Base-by-base conservation (phyloP, 768 basidiomycete species). In the Coprinopsis strossmayeri region DNA sequence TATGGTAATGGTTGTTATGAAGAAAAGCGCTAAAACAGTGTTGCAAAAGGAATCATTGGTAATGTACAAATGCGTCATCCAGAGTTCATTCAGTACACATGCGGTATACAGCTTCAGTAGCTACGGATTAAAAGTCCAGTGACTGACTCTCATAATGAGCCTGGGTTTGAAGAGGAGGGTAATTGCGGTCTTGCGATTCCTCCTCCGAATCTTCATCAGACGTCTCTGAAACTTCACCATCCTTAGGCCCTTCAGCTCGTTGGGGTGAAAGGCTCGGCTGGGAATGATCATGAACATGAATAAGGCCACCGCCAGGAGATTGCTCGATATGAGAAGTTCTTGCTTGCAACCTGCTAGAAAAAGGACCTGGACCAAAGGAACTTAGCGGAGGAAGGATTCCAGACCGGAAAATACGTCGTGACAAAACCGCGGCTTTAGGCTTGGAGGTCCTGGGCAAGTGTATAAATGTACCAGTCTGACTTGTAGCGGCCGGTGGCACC, bases 81-180 rank as follows among this genome's bases (percentile, higher is more conserved):
- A 32, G 30, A 15, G 30, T 7, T 32, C n/a, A 15, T 32, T 32
- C 9, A 20, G 28, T 45, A 11, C 32, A 2, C 17, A 30, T 13
- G n/a, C 23, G 10, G 10, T 15, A 7, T 7, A 46, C 23, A 26
- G 5, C 18, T 7, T 17, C 34, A 28, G n/a, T 2, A 27, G 15
- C 11, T 23, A 39, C 21, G 23, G 2, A 5, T 10, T 18, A 40
- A 7, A 24, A 27, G 37, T 10, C 23, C 34, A 27, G 3, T 28
- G 43, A 15, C 28, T 76, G 77, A 53, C 78, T 79, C 34, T 64
- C 60, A 52, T 79, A 80, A 3, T 74, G 73, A 24, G 78, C 77
- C 55, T 81, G 79, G 1, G 78, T 78, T 54, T 73, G 77, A 35
- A 78, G 58, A 24, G 69, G 60, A 17, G 60, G 64, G 46, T 71